Base-by-base conservation (phyloP, 805 yeast species). In the Sungouiozyma intestinalis region DNA sequence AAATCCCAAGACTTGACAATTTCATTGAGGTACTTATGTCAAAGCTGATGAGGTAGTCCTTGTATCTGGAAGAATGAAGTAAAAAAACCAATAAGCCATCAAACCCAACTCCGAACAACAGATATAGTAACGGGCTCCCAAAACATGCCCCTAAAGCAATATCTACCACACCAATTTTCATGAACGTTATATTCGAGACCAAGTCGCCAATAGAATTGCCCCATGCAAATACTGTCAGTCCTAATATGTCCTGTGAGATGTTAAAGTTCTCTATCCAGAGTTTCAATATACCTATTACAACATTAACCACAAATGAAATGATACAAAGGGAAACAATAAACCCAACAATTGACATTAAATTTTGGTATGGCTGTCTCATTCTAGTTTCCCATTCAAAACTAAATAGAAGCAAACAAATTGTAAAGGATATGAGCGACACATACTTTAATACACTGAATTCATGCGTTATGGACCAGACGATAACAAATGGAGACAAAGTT, bases 141-240 rank as follows among this genome's bases (percentile, higher is more conserved):
- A 88, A 82, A 55, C 97, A 88, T 0, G 97, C 96, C 21, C 92
- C 84, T n/a, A 92, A 67, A 0, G 97, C 97, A 83, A 90, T 83
- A 37, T 82, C 71, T 0, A 95, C 85, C 64, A 76, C 79, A 0
- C 95, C 95, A 71, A 85, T 73, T 44, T 67, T 67, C 0, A 95
- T 87, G 19, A 90, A 75, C 0, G 94, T 81, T 31, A 81, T 59
- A 51, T 90, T 86, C 0, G 96, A 81, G 1, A 88, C 78, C 38
- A 88, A 65, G 55, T 90, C 98, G 4, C 97, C 97, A 5, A 84
- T 65, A 1, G 96, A 88, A 59, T 90, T 92, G 3, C 98, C 97
- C 45, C 90, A 64, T 0, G 97, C 95, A 60, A 90, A 83, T 0
- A 90, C 70, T 0, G 97, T 90, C 9, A 87, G 64, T 0, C 98